Base-by-base conservation (phyloP, 2,329 filamentous ascomycete genomes). In the Talaromyces piceae region DNA sequence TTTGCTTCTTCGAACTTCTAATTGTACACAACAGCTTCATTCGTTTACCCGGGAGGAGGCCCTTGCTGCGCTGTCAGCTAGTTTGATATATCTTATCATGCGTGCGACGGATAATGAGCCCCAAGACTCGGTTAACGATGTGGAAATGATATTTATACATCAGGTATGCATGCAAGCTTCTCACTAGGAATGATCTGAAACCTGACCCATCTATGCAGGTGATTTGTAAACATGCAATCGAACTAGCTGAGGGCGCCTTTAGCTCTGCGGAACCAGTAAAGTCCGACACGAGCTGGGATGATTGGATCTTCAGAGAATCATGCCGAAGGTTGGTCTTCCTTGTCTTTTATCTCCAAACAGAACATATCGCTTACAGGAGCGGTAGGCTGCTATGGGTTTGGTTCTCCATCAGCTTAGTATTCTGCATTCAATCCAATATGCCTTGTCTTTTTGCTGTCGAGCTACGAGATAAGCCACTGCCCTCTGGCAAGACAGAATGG, bases 231-330 rank as follows among this genome's bases (percentile, higher is more conserved):
- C 39, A 22, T 13, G 39, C 39, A 23, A 43, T 43, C 7, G 39
- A 43, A 12, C 18, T 43, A 43, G 20, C 39, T 5, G 39, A 9
- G n/a, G 39, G 18, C 3, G 33, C 7, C 20, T 43, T 43, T 4
- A 25, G 13, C 9, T 23, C 9, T 16, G 3, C 39, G 5, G 39
- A 43, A 9, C 5, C 23, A 9, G 18, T 25, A 7, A 12, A n/a
- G 7, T 22, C 51, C 27, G n/a, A 46, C 6, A 41, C 28, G 12
- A 48, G 37, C 27, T 53, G 51, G 51, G 37, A 28, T 12, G 47
- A 53, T 22, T 53, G 51, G 51, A 43, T 49, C 31, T 53, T 53
- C 9, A 47, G 49, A 3, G 51, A 53, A 16, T 53, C 51, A 22
- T 31, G 48, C 6, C 48, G 45, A 53, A 31, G 51, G 51, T 53